Evolutionary conservation across 2,329 filamentous ascomycete genomes (phyloP).

Genomic region (Thelonectria blattea): DNA sequence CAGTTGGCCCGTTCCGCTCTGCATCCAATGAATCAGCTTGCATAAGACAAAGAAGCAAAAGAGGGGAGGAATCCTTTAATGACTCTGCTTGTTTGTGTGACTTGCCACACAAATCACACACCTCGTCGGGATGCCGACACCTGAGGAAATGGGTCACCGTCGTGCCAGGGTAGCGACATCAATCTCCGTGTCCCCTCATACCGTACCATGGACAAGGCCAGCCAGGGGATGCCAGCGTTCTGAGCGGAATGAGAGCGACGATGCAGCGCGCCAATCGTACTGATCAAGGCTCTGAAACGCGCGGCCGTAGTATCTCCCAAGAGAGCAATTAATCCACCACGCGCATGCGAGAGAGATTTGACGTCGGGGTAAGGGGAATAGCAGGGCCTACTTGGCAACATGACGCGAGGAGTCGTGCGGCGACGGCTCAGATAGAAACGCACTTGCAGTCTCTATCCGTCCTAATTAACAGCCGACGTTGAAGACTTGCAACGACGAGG

Average conservation of each 20-base stretch:
- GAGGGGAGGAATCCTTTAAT: conserved; percentile 1
- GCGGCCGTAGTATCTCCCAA: conserved; percentile 22
- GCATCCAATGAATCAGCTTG: conserved; percentile 5
- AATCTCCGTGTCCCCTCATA: conserved; percentile 31
- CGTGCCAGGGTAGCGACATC: conserved; percentile 21
- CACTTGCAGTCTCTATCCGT: conserved; percentile 11
- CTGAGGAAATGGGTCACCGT: neutral
- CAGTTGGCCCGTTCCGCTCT: neutral
- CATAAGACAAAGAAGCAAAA: conserved; percentile 13
- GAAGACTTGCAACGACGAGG: neutral
- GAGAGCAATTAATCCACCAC: conserved; percentile 24
- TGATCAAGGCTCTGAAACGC: conserved; percentile 35
- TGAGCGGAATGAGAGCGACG: conserved; percentile 21
- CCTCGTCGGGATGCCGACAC: conserved; percentile 10
- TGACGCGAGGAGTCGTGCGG: conserved; percentile 5
- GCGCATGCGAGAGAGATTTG: conserved; percentile 15
- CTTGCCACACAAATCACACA: conserved; percentile 14
- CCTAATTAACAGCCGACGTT: neutral
- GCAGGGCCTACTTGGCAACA: neutral
- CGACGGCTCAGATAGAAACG: conserved; percentile 1
- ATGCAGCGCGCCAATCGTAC: conserved; percentile 14
- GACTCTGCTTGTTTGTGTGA: conserved; percentile 11
- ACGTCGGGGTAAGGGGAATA: neutral
- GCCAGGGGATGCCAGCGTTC: conserved; percentile 23
- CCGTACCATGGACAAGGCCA: conserved; percentile 11